Base-by-base conservation (phyloP, 352 stramenopile genomes). In the Globisporangium nagaii region DNA sequence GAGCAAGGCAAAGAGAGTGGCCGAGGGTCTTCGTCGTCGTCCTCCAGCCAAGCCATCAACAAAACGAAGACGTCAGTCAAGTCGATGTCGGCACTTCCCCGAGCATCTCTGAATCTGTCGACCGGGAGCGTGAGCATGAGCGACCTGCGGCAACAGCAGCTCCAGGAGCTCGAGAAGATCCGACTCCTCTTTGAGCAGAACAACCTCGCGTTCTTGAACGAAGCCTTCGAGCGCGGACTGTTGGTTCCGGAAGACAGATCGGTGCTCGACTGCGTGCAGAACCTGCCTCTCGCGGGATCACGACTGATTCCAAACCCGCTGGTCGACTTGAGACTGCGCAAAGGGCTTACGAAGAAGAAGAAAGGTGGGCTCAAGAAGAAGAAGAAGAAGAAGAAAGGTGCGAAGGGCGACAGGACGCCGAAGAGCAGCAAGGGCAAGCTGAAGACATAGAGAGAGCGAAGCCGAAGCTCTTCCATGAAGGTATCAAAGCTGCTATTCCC, bases 91-190 rank as follows among this genome's bases (percentile, higher is more conserved):
- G 24, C 20, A 1, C 30, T 56, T 2, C 55, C 55, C 4, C 31
- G 46, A 6, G 20, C 30, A 4, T 40, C 40, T 28, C 40, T 28
- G 11, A 22, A 22, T 8, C 34, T 58, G 28, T 58, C 25, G 30
- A 51, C 19, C 15, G 32, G 44, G 3, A 53, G 42, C 34, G 25
- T 67, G 8, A 88, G 79, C 35, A 74, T 68, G n/a, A 90, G 80
- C 28, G 75, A 84, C 8, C 58, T 88, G 45, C 73, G 80, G 13
- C 57, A 63, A 1, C 61, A 75, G 25, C 76, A 90, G 43, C 53
- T 85, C 30, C 50, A 75, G 20, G 80, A 90, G 35, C 28, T 90
- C 24, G 75, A 87, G 32, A 78, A 84, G 11, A 88, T 90, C 51
- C 77, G 75, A 2, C 47, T 62, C 0, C 58, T 86, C 2, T 90